Percentiles rank a stretch among this genome's conserved stretches.
phyloP scores from a whole-genome alignment of 164 flowering plant genomes.

The Nelumbo lutea region DNA sequence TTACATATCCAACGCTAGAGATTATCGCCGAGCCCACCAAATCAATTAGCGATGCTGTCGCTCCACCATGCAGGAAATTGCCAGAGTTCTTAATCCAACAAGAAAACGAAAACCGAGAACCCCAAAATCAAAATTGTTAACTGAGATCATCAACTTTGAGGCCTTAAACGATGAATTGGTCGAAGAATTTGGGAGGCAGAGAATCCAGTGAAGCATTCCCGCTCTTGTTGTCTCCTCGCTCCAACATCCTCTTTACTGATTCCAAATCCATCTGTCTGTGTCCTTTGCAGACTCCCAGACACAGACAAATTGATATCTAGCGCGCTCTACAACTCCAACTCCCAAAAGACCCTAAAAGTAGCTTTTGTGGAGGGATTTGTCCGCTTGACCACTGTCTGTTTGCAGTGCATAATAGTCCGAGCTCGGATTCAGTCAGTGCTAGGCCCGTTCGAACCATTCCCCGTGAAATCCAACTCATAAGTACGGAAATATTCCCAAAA shows the following conservation, averaged over 20 bases:
- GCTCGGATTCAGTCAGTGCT: too few species aligned
- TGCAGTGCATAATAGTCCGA: too few species aligned
- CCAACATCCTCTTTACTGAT: constrained; percentile 42
- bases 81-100: constrained; percentile 38
- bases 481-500: too few species aligned
- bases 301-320: too few species aligned
- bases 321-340: too few species aligned
- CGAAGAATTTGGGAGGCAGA: constrained; percentile 43
- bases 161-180: constrained; percentile 46
- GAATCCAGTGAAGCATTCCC: constrained; percentile 21
- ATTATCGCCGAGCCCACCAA: constrained; percentile 61
- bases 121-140: background rate
- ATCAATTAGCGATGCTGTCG: constrained; percentile 64
- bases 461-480: too few species aligned
- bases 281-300: too few species aligned
- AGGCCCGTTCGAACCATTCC: too few species aligned
- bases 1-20: constrained; percentile 30
- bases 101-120: constrained; percentile 4
- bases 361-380: too few species aligned
- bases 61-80: constrained; percentile 68
- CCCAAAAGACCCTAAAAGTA: too few species aligned
- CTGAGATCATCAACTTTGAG: constrained; percentile 28
- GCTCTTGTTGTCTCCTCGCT: constrained; percentile 15
- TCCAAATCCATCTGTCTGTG: constrained; percentile 42
- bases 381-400: too few species aligned